These are phyloP conservation scores for Oryza brachyantha DNA, from an alignment of 176 grass and related monocot genomes.

Conservation along the genomic window DNA sequence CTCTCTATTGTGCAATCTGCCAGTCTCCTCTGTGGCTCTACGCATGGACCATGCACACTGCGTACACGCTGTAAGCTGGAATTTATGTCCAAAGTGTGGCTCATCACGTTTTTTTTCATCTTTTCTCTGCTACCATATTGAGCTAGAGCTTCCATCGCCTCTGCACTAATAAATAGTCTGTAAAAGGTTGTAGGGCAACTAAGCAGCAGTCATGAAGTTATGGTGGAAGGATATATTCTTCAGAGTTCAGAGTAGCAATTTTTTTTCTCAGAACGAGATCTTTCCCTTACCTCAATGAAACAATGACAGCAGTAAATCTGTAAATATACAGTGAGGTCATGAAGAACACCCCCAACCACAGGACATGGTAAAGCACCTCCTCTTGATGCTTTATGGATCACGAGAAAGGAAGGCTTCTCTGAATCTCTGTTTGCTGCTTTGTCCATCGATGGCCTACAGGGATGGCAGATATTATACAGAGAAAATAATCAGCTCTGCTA, in stretches of 20 bases:
- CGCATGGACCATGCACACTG: constrained; percentile 9
- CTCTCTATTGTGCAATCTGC: no score
- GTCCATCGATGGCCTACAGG: neutral
- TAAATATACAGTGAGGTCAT: neutral
- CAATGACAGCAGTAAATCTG: neutral
- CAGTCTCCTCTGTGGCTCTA: no score
- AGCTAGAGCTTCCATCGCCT: neutral
- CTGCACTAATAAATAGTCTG: neutral
- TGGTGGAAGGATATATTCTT: neutral
- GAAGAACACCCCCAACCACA: neutral
- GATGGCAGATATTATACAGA: neutral
- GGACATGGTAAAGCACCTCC: neutral
- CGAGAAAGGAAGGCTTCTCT: constrained; percentile 46
- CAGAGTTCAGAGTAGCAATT: neutral
- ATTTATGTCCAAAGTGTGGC: neutral
- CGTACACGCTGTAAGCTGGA: neutral
- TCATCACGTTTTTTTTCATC: neutral
- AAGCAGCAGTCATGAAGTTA: neutral
- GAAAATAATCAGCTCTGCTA: neutral
- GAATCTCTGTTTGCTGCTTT: neutral
- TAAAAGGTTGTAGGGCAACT: neutral
- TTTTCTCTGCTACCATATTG: neutral
- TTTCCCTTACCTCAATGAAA: neutral
- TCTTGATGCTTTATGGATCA: constrained; percentile 43
- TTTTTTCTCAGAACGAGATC: neutral